These are phyloP conservation scores for Cucurbita moschata DNA, from an alignment of 306 rosid genomes.

Conservation along the genomic window DNA sequence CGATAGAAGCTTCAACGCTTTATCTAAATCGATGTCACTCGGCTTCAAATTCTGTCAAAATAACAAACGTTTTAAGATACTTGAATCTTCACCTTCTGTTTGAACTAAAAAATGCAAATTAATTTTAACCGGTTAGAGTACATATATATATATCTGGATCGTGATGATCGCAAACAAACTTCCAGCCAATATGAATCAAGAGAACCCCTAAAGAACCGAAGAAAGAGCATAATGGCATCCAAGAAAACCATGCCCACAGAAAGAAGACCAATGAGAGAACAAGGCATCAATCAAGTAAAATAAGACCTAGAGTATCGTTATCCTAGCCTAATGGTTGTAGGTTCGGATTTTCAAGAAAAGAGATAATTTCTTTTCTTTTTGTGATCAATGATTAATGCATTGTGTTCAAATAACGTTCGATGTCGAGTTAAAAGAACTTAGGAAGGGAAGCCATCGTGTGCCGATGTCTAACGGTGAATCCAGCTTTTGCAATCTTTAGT, in stretches of 20 bases:
- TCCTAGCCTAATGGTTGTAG: not conserved
- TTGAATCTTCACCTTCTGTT: not conserved
- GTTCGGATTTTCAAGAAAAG: not conserved
- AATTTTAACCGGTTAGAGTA: too few species aligned
- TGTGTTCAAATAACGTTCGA: not conserved
- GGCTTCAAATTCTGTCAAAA: constrained; percentile 45
- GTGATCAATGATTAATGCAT: too few species aligned
- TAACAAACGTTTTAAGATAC: not conserved
- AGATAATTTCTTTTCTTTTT: not conserved
- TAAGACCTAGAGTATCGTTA: not conserved
- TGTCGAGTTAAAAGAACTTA: constrained; percentile 31
- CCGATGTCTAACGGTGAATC: constrained; percentile 52
- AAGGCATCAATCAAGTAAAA: too few species aligned
- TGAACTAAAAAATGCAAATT: too few species aligned
- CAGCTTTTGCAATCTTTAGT: constrained; percentile 41
- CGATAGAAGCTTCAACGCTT: constrained; percentile 56
- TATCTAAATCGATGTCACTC: constrained; percentile 37
- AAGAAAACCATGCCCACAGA: too few species aligned
- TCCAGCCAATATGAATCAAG: too few species aligned
- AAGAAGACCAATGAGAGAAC: too few species aligned
- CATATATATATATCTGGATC: too few species aligned
- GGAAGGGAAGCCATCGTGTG: constrained; percentile 39
- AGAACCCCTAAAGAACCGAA: too few species aligned
- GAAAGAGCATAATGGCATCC: too few species aligned
- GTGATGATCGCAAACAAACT: too few species aligned